Percentiles rank a stretch among this genome's conserved stretches.
Conservation (phyloP, 169 alveolate genomes). For the Eimeria nieschulzi region DNA sequence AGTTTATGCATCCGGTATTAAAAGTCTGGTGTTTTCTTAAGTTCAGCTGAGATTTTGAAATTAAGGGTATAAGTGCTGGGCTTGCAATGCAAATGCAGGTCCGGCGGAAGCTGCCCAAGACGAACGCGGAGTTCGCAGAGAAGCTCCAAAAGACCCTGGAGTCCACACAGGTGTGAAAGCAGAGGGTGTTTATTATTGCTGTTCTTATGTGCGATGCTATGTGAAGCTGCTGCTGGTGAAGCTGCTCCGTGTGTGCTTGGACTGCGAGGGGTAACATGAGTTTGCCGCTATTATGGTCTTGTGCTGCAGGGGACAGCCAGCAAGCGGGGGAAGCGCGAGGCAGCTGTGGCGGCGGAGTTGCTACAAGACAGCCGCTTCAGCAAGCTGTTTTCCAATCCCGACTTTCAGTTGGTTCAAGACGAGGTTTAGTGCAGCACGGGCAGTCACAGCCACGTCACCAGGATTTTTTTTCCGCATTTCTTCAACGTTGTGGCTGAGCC, state of each 20-base stretch:
- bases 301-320: not conserved
- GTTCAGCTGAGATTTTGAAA: too few species aligned
- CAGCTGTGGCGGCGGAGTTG: not conserved
- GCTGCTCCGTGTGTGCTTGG: not conserved
- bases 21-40: too few species aligned
- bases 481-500: too few species aligned
- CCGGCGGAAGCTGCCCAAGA: not conserved
- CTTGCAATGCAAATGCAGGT: not conserved
- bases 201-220: not conserved
- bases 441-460: too few species aligned
- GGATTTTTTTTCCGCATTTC: too few species aligned
- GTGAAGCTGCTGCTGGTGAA: not conserved
- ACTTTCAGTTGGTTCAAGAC: not conserved
- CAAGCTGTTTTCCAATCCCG: not conserved
- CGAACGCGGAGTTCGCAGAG: slow-evolving; percentile 1
- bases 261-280: not conserved
- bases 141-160: slow-evolving; percentile 4
- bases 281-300: not conserved
- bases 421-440: too few species aligned
- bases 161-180: not conserved
- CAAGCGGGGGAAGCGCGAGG: not conserved
- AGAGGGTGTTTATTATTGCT: not conserved
- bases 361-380: slow-evolving; percentile 1
- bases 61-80: too few species aligned
- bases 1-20: too few species aligned